These are phyloP conservation scores for Adenanthera pavonina DNA, from an alignment of 306 rosid species.

Conservation along the genomic window DNA sequence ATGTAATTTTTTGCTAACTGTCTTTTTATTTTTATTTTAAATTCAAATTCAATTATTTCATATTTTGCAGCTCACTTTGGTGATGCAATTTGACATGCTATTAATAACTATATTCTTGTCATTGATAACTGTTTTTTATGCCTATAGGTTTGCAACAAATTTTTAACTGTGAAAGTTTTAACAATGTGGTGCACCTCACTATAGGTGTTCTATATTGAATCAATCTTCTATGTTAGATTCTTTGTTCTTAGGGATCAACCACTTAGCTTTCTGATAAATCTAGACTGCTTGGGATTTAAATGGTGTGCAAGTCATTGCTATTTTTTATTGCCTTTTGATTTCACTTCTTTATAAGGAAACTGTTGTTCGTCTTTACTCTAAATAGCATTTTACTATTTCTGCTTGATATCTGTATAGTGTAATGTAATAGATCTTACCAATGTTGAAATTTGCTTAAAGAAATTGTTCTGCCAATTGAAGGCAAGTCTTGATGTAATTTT, in stretches of 20 bases:
- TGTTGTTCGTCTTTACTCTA: background rate
- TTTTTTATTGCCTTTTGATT: background rate
- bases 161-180: background rate
- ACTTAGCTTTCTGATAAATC: background rate
- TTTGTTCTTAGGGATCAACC: background rate
- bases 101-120: too few relatives aligned
- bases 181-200: background rate
- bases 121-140: background rate
- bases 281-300: too few relatives aligned
- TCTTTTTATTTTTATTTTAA: background rate
- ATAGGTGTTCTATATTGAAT: background rate
- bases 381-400: background rate
- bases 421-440: background rate
- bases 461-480: background rate
- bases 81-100: too few relatives aligned
- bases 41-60: background rate
- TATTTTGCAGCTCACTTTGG: too few relatives aligned
- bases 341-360: background rate
- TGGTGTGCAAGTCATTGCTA: background rate
- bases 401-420: background rate
- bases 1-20: slow-evolving; percentile 5
- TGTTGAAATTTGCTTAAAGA: background rate
- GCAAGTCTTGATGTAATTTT: background rate
- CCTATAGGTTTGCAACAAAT: background rate
- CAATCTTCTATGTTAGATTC: background rate